A percentile compares a stretch with the other conserved stretches of the same genome.
phyloP scores from a whole-genome alignment of 164 flowering plant genomes.

The Tinospora cordifolia region DNA sequence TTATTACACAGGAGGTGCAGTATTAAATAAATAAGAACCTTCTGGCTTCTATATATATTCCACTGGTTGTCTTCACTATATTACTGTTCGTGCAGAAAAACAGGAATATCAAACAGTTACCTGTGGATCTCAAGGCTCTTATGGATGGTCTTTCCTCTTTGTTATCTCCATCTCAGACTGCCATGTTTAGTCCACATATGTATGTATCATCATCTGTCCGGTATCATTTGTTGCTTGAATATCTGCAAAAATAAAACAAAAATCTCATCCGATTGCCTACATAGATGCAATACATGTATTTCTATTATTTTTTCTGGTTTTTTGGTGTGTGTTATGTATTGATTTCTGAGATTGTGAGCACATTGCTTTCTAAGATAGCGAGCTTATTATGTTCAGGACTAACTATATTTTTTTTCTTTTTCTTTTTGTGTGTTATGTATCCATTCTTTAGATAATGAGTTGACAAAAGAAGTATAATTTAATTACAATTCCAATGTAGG shows the following conservation, averaged over 20 bases:
- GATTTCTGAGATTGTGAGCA: not conserved
- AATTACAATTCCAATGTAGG: not conserved
- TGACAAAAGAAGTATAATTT: not conserved
- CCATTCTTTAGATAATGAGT: not conserved
- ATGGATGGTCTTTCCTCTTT: conserved; percentile 80
- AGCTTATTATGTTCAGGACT: not conserved
- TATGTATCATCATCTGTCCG: conserved; percentile 25
- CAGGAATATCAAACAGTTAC: conserved; percentile 49
- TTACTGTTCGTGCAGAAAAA: conserved; percentile 52
- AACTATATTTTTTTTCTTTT: not conserved
- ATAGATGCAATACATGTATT: not conserved
- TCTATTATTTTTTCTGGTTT: not conserved
- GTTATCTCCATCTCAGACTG: conserved; percentile 68
- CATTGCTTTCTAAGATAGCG: not conserved
- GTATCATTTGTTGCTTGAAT: not conserved
- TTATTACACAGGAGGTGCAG: conserved; percentile 87
- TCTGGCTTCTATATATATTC: not conserved
- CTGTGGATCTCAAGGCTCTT: conserved; percentile 67
- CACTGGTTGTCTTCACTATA: conserved; percentile 7
- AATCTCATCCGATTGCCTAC: not conserved
- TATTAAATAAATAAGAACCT: conserved; percentile 1
- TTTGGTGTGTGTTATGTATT: not conserved
- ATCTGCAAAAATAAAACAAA: not conserved
- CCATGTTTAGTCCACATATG: conserved; percentile 59
- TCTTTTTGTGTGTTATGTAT: not conserved